Base-by-base conservation (phyloP, 257 asterid genomes). In the Nicotiana undulata region DNA sequence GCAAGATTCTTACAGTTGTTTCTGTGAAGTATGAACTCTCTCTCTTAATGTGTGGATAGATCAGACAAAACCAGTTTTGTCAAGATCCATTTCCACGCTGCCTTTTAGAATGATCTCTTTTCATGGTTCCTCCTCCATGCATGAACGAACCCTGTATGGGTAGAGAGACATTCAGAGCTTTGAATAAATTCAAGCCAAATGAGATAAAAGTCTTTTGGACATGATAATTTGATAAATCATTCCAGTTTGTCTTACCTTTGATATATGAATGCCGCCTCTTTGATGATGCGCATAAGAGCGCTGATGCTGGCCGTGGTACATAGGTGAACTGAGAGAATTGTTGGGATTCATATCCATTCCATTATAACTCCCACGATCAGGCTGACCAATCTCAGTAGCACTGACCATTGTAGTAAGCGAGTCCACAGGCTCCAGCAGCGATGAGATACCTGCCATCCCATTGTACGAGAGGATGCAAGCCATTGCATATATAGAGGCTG, bases 391-490 rank as follows among this genome's bases (percentile, higher is more conserved):
- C 34, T 75, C 88, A 15, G 96, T 81, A 37, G 90, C 86, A 87
- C 88, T 66, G 22, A 83, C 89, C 87, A 82, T 84, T 10, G 89
- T 70, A 53, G 93, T 20, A 49, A 86, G 88, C 9, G 87, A 60
- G 51, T 87, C 91, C 26, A 82, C 80, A 8, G 92, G 78, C 53
- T 86, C 88, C 8, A 17, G n/a, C 5, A 87, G 92, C 85, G 82
- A 64, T 3, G 88, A 72, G 68, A 87, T 86, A 51, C 94, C 94
- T 0, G 81, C 22, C 98, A 90, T 91, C 31, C 98, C 98, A 20
- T 92, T 95, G 28, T 83, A 86, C 3, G 97, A 88, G 31, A 95
- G 89, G 76, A 88, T 78, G 79, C 97, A 87, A n/a, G 90, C 87
- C 5, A 87, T 81, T 58, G 97, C 87, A 68, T 88, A 76, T 37